Conservation (phyloP, 768 basidiomycete genomes). For the Xerocomellus amylosporus region DNA sequence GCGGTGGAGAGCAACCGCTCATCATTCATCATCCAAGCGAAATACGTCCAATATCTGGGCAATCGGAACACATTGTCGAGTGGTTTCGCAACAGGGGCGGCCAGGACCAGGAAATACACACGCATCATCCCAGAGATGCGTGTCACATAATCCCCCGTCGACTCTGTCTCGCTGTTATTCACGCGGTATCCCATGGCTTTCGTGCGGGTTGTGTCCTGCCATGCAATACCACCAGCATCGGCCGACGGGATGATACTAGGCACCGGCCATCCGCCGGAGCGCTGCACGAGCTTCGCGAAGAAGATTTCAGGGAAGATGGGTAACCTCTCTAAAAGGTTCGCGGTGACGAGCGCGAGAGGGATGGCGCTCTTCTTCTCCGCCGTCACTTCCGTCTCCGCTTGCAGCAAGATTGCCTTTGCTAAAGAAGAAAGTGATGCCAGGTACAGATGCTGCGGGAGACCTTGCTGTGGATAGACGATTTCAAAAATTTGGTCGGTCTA, state of each 20-base stretch:
- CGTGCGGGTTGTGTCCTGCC: slow-evolving; percentile 38
- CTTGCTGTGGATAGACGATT: slow-evolving; percentile 36
- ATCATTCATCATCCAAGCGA: slow-evolving; percentile 59
- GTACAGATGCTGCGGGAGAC: slow-evolving; percentile 48
- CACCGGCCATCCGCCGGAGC: slow-evolving; percentile 85
- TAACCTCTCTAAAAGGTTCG: slow-evolving; percentile 62
- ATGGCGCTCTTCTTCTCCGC: slow-evolving; percentile 83
- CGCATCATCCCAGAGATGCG: slow-evolving; percentile 80
- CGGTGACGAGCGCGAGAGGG: slow-evolving; percentile 72
- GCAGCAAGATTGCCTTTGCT: slow-evolving; percentile 81
- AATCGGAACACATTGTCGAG: slow-evolving; percentile 49
- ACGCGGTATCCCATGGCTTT: slow-evolving; percentile 60
- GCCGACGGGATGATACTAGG: slow-evolving; percentile 56
- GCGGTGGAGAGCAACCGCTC: slow-evolving; percentile 50
- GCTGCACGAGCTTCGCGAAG: slow-evolving; percentile 81
- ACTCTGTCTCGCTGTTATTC: slow-evolving; percentile 48
- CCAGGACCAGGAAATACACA: slow-evolving; percentile 77
- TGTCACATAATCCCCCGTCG: slow-evolving; percentile 54
- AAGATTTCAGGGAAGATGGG: slow-evolving; percentile 69
- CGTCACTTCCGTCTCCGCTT: slow-evolving; percentile 91
- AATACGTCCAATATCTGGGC: slow-evolving; percentile 69
- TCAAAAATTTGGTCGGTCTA: slow-evolving; percentile 43
- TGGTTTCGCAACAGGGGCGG: slow-evolving; percentile 40
- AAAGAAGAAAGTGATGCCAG: slow-evolving; percentile 81
- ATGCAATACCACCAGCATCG: slow-evolving; percentile 50